A percentile compares a stretch with the other conserved stretches of the same genome.
phyloP scores from a whole-genome alignment of 495 filamentous ascomycete genomes.

The Stereocaulon alpinum region DNA sequence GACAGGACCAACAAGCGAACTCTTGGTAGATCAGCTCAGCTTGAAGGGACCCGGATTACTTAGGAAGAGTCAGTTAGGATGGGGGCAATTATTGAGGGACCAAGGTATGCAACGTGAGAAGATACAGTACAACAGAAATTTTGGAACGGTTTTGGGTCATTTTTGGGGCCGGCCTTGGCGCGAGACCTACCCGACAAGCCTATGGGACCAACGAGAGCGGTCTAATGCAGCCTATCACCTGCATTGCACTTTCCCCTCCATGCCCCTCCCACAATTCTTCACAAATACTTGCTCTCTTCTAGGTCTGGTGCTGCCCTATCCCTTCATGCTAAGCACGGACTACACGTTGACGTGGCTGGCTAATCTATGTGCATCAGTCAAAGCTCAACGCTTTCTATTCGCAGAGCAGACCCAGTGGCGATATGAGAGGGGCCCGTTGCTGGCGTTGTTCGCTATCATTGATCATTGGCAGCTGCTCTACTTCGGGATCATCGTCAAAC shows the following conservation, averaged over 20 bases:
- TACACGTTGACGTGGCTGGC: slow-evolving; percentile 3
- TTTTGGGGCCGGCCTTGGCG: slow-evolving; percentile 1
- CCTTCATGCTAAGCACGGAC: background rate
- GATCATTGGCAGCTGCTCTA: background rate
- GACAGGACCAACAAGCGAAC: background rate
- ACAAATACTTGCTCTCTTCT: slow-evolving; percentile 11
- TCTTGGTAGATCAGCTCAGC: background rate
- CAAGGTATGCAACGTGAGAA: background rate
- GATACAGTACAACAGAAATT: background rate
- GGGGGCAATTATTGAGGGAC: no score
- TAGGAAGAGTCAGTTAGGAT: background rate
- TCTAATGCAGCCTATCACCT: slow-evolving; percentile 3
- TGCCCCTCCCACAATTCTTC: background rate
- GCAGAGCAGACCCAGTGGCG: background rate
- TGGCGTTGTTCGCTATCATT: background rate
- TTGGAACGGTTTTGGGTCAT: background rate
- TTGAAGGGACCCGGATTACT: background rate
- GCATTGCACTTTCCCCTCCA: slow-evolving; percentile 1
- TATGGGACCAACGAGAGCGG: background rate
- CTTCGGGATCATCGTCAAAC: background rate
- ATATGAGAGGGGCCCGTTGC: background rate
- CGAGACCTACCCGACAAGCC: background rate
- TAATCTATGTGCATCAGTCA: background rate
- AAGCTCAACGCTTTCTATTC: slow-evolving; percentile 4
- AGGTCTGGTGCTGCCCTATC: slow-evolving; percentile 1